Evolutionary conservation across 352 stramenopile genomes (phyloP).

Genomic region (Globisporangium mamillatum): DNA sequence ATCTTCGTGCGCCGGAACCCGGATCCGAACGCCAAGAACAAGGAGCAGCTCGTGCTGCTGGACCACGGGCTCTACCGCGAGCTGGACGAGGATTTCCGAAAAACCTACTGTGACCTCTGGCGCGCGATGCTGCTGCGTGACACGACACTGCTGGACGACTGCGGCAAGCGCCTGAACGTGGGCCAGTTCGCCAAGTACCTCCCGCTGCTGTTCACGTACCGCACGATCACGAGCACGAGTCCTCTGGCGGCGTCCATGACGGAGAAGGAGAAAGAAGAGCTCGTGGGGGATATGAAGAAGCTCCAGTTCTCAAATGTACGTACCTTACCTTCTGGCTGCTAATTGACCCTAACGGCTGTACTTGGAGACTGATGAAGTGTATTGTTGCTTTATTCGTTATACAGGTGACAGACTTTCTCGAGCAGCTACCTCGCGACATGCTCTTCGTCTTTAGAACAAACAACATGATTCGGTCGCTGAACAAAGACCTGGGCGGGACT

Average conservation of each 20-base stretch:
- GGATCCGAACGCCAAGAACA: slow-evolving; percentile 31
- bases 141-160: slow-evolving; percentile 61
- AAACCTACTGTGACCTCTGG: slow-evolving; percentile 95
- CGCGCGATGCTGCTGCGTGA: slow-evolving; percentile 92
- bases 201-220: slow-evolving; percentile 87
- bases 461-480: slow-evolving; percentile 89
- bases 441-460: slow-evolving; percentile 90
- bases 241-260: slow-evolving; percentile 66
- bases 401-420: slow-evolving; percentile 77
- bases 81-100: slow-evolving; percentile 92
- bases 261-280: slow-evolving; percentile 54
- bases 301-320: slow-evolving; percentile 66
- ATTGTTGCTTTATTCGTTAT: not conserved
- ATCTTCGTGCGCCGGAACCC: slow-evolving; percentile 80
- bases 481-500: slow-evolving; percentile 84
- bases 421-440: slow-evolving; percentile 88
- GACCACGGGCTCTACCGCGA: slow-evolving; percentile 97
- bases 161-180: slow-evolving; percentile 51
- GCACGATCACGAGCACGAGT: slow-evolving; percentile 57
- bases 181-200: slow-evolving; percentile 64
- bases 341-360: not conserved
- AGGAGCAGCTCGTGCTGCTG: slow-evolving; percentile 93
- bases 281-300: slow-evolving; percentile 58
- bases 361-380: not conserved
- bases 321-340: not conserved